Percentiles rank a stretch among this genome's conserved stretches.
phyloP scores from a whole-genome alignment of 2,329 filamentous ascomycete species.

The Penicillium sp. region DNA sequence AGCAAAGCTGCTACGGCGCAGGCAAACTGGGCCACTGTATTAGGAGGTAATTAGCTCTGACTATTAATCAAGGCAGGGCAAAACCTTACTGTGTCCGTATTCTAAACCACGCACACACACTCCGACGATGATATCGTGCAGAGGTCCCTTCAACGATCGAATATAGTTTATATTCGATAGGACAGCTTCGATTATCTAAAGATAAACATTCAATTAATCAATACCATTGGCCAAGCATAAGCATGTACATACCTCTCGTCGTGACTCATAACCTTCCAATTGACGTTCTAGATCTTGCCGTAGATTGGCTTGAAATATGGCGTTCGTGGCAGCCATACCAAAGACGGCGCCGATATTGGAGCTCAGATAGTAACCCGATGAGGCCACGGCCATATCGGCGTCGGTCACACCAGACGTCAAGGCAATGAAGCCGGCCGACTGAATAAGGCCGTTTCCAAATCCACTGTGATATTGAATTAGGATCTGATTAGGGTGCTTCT shows the following conservation, averaged over 20 bases:
- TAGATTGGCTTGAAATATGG: conserved; percentile 22
- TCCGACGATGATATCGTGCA: conserved; percentile 24
- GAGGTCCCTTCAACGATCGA: conserved; percentile 20
- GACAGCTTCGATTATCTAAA: conserved; percentile 38
- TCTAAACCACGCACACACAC: conserved; percentile 26
- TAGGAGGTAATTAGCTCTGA: neutral
- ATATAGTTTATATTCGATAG: conserved; percentile 40
- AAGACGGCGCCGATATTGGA: conserved; percentile 40
- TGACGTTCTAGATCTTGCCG: conserved; percentile 29
- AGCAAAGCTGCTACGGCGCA: neutral
- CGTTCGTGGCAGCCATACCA: conserved; percentile 36
- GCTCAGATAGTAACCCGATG: conserved; percentile 45
- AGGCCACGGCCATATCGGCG: conserved; percentile 47
- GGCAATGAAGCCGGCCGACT: conserved; percentile 47
- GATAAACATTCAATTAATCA: conserved; percentile 7
- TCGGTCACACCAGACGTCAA: conserved; percentile 46
- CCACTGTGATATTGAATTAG: conserved; percentile 33
- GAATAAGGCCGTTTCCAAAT: conserved; percentile 47
- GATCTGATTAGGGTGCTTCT: neutral
- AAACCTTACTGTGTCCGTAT: conserved; percentile 24
- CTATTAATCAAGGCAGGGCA: conserved; percentile 32
- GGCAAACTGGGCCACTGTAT: neutral
- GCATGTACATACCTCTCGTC: neutral
- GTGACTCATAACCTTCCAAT: conserved; percentile 24
- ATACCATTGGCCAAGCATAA: neutral